A percentile compares a stretch with the other conserved stretches of the same genome.
Evolutionary conservation across 2,329 filamentous ascomycete species (phyloP).

Genomic region (Pseudocercospora fijiensis): DNA sequence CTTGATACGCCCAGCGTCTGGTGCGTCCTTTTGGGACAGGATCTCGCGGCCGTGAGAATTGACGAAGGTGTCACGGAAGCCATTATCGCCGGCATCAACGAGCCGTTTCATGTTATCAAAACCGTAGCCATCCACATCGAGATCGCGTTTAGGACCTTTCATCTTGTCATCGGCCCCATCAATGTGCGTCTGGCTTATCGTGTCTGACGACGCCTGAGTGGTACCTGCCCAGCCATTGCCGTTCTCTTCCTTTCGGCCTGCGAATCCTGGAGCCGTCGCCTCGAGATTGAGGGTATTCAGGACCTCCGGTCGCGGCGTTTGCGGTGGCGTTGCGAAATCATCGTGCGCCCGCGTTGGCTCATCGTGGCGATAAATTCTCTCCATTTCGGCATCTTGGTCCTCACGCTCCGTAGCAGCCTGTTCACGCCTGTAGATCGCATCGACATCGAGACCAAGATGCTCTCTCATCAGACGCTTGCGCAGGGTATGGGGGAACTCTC

Average conservation of each 20-base stretch:
- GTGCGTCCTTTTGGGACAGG: conserved; percentile 61
- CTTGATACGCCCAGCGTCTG: conserved; percentile 61
- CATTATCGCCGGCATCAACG: conserved; percentile 35
- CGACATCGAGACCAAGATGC: conserved; percentile 92
- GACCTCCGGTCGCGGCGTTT: conserved; percentile 33
- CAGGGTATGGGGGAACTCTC: conserved; percentile 87
- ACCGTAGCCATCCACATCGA: conserved; percentile 77
- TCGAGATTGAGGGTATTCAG: conserved; percentile 32
- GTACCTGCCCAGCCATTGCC: conserved; percentile 23
- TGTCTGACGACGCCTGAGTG: conserved; percentile 20
- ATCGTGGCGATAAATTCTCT: conserved; percentile 37
- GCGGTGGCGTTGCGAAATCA: conserved; percentile 34
- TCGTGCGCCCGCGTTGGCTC: conserved; percentile 3
- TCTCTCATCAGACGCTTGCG: conserved; percentile 94
- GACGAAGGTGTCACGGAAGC: conserved; percentile 52
- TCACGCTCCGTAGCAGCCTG: conserved; percentile 39
- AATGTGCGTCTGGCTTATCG: background rate
- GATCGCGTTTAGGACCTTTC: conserved; percentile 52
- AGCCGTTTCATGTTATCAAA: conserved; percentile 66
- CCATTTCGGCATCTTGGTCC: conserved; percentile 61
- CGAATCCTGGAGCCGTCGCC: conserved; percentile 17
- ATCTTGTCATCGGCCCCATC: conserved; percentile 13
- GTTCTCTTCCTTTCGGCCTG: conserved; percentile 15
- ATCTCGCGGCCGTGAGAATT: conserved; percentile 65
- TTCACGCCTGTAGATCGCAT: conserved; percentile 62